Conservation (phyloP, 148 eudicot genomes). For the Rhododendron simsii region DNA sequence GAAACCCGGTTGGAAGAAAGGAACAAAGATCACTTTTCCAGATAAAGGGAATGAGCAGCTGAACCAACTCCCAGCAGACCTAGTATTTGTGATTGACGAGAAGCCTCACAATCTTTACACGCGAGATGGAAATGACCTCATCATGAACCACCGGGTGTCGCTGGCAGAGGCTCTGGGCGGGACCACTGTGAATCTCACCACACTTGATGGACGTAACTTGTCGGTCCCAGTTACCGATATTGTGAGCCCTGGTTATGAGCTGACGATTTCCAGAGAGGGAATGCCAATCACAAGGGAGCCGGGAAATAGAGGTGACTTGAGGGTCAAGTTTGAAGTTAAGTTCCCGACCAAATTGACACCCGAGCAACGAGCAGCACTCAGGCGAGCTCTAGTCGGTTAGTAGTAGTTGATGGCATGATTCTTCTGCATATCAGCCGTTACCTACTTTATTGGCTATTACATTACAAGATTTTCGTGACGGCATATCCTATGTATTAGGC, state of each 20-base stretch:
- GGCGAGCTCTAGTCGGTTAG: constrained; percentile 47
- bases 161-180: constrained; percentile 73
- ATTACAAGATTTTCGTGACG: background rate
- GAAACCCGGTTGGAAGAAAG: constrained; percentile 93
- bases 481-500: background rate
- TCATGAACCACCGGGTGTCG: constrained; percentile 37
- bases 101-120: constrained; percentile 56
- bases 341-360: constrained; percentile 51
- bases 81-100: constrained; percentile 81
- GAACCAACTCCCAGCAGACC: constrained; percentile 76
- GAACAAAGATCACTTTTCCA: constrained; percentile 82
- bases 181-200: constrained; percentile 39
- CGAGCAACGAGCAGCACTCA: constrained; percentile 56
- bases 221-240: constrained; percentile 50
- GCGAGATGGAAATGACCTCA: constrained; percentile 73
- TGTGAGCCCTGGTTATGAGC: constrained; percentile 58
- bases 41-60: constrained; percentile 77
- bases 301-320: constrained; percentile 54
- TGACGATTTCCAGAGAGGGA: constrained; percentile 49
- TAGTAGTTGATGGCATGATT: constrained; percentile 6
- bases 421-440: background rate
- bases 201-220: constrained; percentile 55
- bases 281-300: constrained; percentile 80
- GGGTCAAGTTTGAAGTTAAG: constrained; percentile 57
- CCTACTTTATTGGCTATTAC: background rate